A percentile compares a stretch with the other conserved stretches of the same genome.
phyloP scores from a whole-genome alignment of 768 basidiomycete genomes.

The Pholiota molesta region DNA sequence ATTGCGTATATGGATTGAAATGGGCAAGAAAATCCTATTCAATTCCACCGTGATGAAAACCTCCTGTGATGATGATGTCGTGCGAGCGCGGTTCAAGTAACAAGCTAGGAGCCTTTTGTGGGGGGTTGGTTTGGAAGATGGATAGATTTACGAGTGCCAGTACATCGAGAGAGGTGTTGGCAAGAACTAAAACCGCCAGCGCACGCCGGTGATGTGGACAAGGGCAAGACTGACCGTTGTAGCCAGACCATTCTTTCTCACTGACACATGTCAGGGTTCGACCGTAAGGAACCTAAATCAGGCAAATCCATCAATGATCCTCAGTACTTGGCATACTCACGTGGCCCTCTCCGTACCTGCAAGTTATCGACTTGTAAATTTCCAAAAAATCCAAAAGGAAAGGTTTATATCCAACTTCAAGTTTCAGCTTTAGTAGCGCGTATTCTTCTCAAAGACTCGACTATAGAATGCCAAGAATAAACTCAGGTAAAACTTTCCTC shows the following conservation, averaged over 20 bases:
- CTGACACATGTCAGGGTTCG: conserved; percentile 17
- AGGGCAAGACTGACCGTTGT: conserved; percentile 13
- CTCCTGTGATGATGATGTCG: background rate
- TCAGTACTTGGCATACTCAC: too few relatives aligned
- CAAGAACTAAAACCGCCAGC: conserved; percentile 11
- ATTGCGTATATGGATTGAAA: background rate
- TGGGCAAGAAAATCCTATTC: background rate
- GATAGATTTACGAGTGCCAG: background rate
- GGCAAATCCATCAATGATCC: conserved; percentile 4
- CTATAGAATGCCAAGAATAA: too few relatives aligned
- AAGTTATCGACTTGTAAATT: too few relatives aligned
- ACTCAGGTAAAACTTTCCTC: too few relatives aligned
- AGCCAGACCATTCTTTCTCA: conserved; percentile 11
- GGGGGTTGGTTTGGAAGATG: background rate
- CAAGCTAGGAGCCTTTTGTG: background rate
- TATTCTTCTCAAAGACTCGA: too few relatives aligned
- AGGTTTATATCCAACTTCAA: too few relatives aligned
- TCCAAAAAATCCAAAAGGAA: too few relatives aligned
- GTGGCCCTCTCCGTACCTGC: too few relatives aligned
- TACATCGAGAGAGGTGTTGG: background rate
- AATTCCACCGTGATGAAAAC: background rate
- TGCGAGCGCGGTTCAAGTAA: background rate
- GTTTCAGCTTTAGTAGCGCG: too few relatives aligned
- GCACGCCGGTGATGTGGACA: conserved; percentile 18
- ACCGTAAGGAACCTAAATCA: conserved; percentile 14